A percentile compares a stretch with the other conserved stretches of the same genome.
phyloP scores from a whole-genome alignment of 805 yeast genomes.

The Ogataea ganodermae region DNA sequence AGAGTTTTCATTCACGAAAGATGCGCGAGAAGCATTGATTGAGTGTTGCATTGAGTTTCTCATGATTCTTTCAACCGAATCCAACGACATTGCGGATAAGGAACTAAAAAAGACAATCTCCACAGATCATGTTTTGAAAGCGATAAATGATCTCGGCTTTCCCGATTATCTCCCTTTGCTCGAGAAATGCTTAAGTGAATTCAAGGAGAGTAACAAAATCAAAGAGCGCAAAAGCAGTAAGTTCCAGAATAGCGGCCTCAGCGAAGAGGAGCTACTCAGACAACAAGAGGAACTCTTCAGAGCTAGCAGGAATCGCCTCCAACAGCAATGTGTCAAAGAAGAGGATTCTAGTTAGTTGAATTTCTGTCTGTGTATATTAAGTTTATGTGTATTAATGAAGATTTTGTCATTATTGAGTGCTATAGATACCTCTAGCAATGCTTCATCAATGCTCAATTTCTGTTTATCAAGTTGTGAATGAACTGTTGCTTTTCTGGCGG shows the following conservation, averaged over 20 bases:
- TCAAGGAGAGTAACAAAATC: slow-evolving; percentile 83
- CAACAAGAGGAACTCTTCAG: slow-evolving; percentile 94
- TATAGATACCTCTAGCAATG: background rate
- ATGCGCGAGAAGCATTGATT: slow-evolving; percentile 91
- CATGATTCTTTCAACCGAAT: slow-evolving; percentile 90
- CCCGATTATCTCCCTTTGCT: slow-evolving; percentile 80
- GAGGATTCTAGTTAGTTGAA: slow-evolving; percentile 14
- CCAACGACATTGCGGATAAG: slow-evolving; percentile 93
- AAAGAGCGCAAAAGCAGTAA: slow-evolving; percentile 91
- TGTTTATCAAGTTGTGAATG: slow-evolving; percentile 19
- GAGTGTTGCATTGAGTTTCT: slow-evolving; percentile 96
- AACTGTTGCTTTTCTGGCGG: slow-evolving; percentile 26
- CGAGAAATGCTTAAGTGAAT: slow-evolving; percentile 77
- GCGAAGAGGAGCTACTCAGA: slow-evolving; percentile 87
- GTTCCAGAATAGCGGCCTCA: slow-evolving; percentile 86
- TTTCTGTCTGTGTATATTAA: slow-evolving; percentile 1
- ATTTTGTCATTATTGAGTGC: slow-evolving; percentile 4
- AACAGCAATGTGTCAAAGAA: slow-evolving; percentile 28
- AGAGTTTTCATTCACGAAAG: slow-evolving; percentile 87
- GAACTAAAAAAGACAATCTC: slow-evolving; percentile 97
- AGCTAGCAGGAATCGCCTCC: slow-evolving; percentile 38
- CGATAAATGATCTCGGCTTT: slow-evolving; percentile 85
- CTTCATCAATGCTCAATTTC: slow-evolving; percentile 6
- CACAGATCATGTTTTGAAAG: slow-evolving; percentile 91
- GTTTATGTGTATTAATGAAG: slow-evolving; percentile 9